A percentile compares a stretch with the other conserved stretches of the same genome.
These are phyloP conservation scores for Kwoniella europaea DNA, from an alignment of 768 basidiomycete species.

Conservation along the genomic window DNA sequence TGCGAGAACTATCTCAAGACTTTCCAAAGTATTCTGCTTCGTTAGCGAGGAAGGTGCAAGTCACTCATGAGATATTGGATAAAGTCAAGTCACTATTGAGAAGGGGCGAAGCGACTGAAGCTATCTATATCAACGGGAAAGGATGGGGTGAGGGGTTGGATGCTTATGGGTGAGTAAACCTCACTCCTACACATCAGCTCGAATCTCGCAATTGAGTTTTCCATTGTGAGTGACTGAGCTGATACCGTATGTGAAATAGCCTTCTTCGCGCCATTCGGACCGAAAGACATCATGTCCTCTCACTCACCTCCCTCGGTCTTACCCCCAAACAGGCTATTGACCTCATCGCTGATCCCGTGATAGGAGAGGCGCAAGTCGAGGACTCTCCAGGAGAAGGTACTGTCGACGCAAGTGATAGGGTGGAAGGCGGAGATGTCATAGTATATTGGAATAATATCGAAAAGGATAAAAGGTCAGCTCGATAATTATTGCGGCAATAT, in stretches of 20 bases:
- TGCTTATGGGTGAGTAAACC: slow-evolving; percentile 65
- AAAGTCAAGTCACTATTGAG: slow-evolving; percentile 65
- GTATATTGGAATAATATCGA: slow-evolving; percentile 91
- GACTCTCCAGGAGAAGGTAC: slow-evolving; percentile 68
- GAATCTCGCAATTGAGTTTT: no score
- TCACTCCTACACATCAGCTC: background rate
- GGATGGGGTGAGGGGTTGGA: slow-evolving; percentile 70
- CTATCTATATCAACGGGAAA: slow-evolving; percentile 83
- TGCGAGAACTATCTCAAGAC: slow-evolving; percentile 77
- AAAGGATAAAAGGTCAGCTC: slow-evolving; percentile 67
- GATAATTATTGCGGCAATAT: background rate
- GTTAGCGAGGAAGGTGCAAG: slow-evolving; percentile 69
- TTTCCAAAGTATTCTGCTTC: slow-evolving; percentile 84
- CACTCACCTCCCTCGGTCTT: slow-evolving; percentile 70
- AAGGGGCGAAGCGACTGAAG: slow-evolving; percentile 55
- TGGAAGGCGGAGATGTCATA: slow-evolving; percentile 75
- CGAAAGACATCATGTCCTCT: slow-evolving; percentile 69
- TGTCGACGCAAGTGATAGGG: slow-evolving; percentile 88
- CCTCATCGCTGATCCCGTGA: slow-evolving; percentile 69
- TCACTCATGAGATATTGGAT: slow-evolving; percentile 66
- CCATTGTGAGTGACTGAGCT: background rate
- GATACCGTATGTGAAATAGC: slow-evolving; percentile 51
- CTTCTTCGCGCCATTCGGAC: slow-evolving; percentile 73
- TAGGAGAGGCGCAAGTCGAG: slow-evolving; percentile 65
- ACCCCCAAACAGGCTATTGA: slow-evolving; percentile 70